A percentile compares a stretch with the other conserved stretches of the same genome.
Conservation (phyloP, 192 early-diverging fungal species). For the Coemansia sp. region DNA sequence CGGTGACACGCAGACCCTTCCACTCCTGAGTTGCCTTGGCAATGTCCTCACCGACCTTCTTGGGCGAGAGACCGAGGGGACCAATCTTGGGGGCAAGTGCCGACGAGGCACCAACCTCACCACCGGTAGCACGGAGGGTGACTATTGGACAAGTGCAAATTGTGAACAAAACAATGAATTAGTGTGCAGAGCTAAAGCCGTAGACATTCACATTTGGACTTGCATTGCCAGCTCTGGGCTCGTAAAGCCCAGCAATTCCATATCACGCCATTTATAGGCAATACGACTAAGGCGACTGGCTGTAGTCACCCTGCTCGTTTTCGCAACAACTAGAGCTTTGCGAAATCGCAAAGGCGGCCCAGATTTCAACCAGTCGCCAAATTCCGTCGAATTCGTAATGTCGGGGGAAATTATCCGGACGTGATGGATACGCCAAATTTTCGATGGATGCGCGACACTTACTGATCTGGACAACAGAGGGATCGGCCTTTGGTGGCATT, state of each 20-base stretch:
- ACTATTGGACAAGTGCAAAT: constrained; percentile 43
- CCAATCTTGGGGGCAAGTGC: constrained; percentile 99
- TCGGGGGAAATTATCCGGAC: neutral
- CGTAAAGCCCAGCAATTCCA: neutral
- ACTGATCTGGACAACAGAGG: constrained; percentile 71
- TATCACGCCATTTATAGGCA: neutral
- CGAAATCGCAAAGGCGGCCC: neutral
- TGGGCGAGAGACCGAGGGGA: constrained; percentile 99
- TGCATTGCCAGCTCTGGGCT: neutral
- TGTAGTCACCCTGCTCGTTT: neutral
- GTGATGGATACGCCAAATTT: constrained; percentile 2
- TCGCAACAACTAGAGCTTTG: neutral
- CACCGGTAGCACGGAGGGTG: constrained; percentile 96
- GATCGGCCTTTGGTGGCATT: constrained; percentile 92
- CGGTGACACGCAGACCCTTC: constrained; percentile 99
- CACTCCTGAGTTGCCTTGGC: constrained; percentile 99
- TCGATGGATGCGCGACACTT: constrained; percentile 36
- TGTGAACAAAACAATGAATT: neutral
- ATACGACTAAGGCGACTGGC: neutral
- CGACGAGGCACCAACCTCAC: constrained; percentile 96
- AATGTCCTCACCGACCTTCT: constrained; percentile 99
- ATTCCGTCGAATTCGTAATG: constrained; percentile 8
- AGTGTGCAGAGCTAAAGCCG: neutral
- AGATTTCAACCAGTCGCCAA: constrained; percentile 15
- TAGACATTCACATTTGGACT: neutral